Evolutionary conservation across 352 stramenopile species (phyloP), one percentile per base, ranked within the genome.

Genomic region (Globisporangium canariense): DNA sequence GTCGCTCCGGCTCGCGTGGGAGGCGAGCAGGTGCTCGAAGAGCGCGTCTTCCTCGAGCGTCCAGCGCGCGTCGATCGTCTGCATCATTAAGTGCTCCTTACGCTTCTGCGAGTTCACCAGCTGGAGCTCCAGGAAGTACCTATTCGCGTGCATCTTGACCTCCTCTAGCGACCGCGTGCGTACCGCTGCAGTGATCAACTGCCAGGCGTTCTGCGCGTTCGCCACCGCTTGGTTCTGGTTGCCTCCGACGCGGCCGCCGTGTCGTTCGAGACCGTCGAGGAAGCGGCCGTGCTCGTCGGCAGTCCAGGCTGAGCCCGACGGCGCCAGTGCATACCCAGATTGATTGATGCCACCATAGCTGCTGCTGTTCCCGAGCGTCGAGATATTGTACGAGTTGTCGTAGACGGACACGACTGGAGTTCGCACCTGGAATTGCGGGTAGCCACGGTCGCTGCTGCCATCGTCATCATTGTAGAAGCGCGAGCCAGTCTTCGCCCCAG

Each of bases 211-310:
- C 7, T 67, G 41, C 10, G 78, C 65, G 34, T 69, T 89, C 20
- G 74, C 34, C 8, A 41, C 66, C 8, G 73, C 77, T 8, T 46
- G 52, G 14, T 10, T 58, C n/a, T 52, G 46, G 20, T 52, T 25
- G 46, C 46, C 20, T n/a, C 46, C 46, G n/a, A 36, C 20, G 46
- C 16, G 51, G 58, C 47, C 74, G 51, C 79, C 86, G 49, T 80
- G 87, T 53, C 83, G 74, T 49, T 94, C 83, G 3, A 94, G 74
- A 6, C 69, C 86, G 4, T 74, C 58, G 1, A 94, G 69, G 66
- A 94, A 92, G 11, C 86, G 76, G 34, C 78, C 60, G 66, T 94
- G 86, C 61, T 94, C 86, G 25, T 90, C 75, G 7, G 59, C 53
- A 8, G 76, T 71, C 86, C 86, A 94, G 1, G 68, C 55, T 25